Evolutionary conservation across 306 rosid species (phyloP).

Genomic region (Cyclanthera cordifolia): DNA sequence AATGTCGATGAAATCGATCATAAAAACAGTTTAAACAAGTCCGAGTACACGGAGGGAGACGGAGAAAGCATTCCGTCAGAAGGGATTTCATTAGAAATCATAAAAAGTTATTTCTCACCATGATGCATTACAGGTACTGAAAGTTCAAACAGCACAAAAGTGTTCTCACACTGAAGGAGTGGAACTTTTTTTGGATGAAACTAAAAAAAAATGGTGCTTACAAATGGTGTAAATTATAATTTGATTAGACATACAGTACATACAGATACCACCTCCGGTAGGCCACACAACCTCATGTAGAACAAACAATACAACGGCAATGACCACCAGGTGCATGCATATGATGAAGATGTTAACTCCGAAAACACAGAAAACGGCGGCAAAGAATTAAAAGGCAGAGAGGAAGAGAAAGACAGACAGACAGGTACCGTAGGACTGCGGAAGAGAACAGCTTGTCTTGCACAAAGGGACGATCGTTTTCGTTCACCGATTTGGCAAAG

Average conservation of each 20-base stretch:
- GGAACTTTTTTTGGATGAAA: conserved; percentile 10
- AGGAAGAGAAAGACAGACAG: background rate
- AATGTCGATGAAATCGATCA: background rate
- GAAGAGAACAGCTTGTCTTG: conserved; percentile 11
- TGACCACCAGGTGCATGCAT: conserved; percentile 19
- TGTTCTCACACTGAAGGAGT: conserved; percentile 11
- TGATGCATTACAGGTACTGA: conserved; percentile 19
- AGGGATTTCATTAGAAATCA: conserved; percentile 22
- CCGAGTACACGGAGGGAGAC: background rate
- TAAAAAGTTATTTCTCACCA: conserved; percentile 18
- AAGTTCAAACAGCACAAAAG: conserved; percentile 29
- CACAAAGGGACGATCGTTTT: background rate
- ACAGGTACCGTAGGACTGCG: conserved; percentile 8
- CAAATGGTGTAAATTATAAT: conserved; percentile 4
- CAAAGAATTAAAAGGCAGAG: conserved; percentile 7
- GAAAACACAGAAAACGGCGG: conserved; percentile 5
- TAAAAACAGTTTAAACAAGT: background rate
- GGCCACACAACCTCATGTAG: conserved; percentile 6
- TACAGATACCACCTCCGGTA: conserved; percentile 19
- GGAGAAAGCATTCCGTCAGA: conserved; percentile 8
- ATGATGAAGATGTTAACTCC: conserved; percentile 11
- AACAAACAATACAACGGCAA: conserved; percentile 6
- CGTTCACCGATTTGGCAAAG: conserved; percentile 16
- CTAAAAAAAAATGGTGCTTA: conserved; percentile 8
- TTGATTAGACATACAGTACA: conserved; percentile 13